Evolutionary conservation across 495 filamentous ascomycete species (phyloP).

Genomic region (Penicillium silybi): DNA sequence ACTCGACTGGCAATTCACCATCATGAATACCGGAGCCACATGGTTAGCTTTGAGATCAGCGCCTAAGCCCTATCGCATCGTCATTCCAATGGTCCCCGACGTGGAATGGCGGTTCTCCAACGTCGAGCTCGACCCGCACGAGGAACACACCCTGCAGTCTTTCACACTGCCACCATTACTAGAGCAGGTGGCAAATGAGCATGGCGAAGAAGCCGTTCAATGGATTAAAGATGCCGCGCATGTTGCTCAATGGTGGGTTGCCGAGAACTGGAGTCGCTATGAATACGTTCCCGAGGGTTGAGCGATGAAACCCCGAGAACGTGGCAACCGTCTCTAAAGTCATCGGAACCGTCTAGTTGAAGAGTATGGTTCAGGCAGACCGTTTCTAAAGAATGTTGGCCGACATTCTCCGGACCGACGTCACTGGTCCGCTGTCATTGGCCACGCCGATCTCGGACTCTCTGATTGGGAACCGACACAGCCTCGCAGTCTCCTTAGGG

Average conservation of each 20-base stretch:
- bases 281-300: constrained; percentile 21
- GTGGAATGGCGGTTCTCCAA: constrained; percentile 37
- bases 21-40: constrained; percentile 40
- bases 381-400: neutral
- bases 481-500: too few species aligned
- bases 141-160: constrained; percentile 24
- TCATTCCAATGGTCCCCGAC: constrained; percentile 36
- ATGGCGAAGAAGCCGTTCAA: constrained; percentile 31
- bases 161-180: constrained; percentile 23
- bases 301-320: neutral
- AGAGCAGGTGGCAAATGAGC: constrained; percentile 16
- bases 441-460: neutral
- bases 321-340: neutral
- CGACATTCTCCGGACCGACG: too few species aligned
- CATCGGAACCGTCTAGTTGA: neutral
- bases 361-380: neutral
- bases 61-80: constrained; percentile 29
- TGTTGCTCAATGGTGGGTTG: constrained; percentile 35
- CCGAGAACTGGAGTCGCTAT: constrained; percentile 33
- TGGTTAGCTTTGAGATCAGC: constrained; percentile 30
- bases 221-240: constrained; percentile 39
- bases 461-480: neutral
- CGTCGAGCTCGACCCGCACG: constrained; percentile 32
- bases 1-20: constrained; percentile 40
- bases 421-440: neutral